Percentiles rank a stretch among this genome's conserved stretches.
Evolutionary conservation across 2,329 filamentous ascomycete genomes (phyloP).

Genomic region (Trichoderma polysporum): DNA sequence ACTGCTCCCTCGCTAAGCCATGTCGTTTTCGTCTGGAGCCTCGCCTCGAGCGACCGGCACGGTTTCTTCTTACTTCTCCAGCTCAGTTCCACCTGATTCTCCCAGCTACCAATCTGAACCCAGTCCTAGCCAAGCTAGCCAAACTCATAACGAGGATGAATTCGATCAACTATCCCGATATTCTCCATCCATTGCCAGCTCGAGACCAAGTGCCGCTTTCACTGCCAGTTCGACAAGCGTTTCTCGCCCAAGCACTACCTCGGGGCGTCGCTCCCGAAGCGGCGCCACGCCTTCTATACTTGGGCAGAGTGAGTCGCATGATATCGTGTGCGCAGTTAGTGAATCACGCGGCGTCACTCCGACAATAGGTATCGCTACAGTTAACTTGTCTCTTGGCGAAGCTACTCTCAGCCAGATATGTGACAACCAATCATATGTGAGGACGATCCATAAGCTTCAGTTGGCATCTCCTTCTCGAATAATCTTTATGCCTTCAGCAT

Average conservation of each 20-base stretch:
- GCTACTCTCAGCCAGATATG: constrained; percentile 86
- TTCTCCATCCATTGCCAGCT: constrained; percentile 23
- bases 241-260: constrained; percentile 41
- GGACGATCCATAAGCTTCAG: constrained; percentile 81
- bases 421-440: constrained; percentile 88
- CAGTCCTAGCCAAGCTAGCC: neutral
- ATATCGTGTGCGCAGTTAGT: constrained; percentile 82
- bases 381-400: constrained; percentile 84
- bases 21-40: neutral
- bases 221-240: constrained; percentile 26
- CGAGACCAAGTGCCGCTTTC: constrained; percentile 24
- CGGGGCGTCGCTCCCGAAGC: constrained; percentile 47
- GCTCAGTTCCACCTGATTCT: neutral
- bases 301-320: constrained; percentile 56
- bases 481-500: constrained; percentile 71
- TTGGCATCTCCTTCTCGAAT: constrained; percentile 79
- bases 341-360: constrained; percentile 87
- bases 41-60: neutral
- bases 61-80: neutral
- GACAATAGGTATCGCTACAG: constrained; percentile 79
- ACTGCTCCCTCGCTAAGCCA: neutral
- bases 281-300: constrained; percentile 39
- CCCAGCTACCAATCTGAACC: neutral
- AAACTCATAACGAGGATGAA: neutral
- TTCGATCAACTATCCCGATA: constrained; percentile 9